Evolutionary conservation across 805 yeast species (phyloP), one percentile per base, ranked within the genome.

Genomic region (Hanseniaspora singularis): DNA sequence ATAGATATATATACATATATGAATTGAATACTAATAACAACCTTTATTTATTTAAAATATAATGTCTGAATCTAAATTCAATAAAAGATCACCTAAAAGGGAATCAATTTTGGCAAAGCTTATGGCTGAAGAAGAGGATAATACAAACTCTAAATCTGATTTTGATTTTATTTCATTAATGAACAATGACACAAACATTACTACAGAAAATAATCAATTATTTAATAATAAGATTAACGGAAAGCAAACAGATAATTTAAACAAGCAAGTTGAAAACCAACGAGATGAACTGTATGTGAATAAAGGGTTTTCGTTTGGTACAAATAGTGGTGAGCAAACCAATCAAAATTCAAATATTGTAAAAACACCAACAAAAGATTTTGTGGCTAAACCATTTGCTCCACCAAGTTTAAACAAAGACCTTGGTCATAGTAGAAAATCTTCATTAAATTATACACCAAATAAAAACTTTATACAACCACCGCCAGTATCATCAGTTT

Each of bases 391-490:
- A 14, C 27, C 39, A 12, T 33, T 37, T 18, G 16, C 33, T 1
- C 33, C 40, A 15, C 38, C 48, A 5, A 1, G 28, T 10, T 6
- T 20, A 1, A 37, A 19, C 6, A 11, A 26, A 11, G 7, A 8
- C 7, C 11, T 11, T 8, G 41, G 26, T 11, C 48, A 44, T 22
- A 44, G 38, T 5, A 22, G 48, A 31, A 44, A 44, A 24, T 44
- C 48, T 14, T 44, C 48, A 10, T 30, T 44, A 14, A 44, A 44
- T 14, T 44, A 44, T 37, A 44, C 48, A 23, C 48, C 48, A 2
- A 37, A 4, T 18, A 44, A 44, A 24, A 30, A 39, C 18, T 39
- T 24, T 14, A 44, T 44, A n/a, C 36, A 37, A 18, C 41, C 48
- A 18, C 48, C 48, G 14, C 48, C 48, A 2, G 42, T 38, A 16